Base-by-base conservation (phyloP, 495 filamentous ascomycete genomes). In the Aspergillus nidulans region DNA sequence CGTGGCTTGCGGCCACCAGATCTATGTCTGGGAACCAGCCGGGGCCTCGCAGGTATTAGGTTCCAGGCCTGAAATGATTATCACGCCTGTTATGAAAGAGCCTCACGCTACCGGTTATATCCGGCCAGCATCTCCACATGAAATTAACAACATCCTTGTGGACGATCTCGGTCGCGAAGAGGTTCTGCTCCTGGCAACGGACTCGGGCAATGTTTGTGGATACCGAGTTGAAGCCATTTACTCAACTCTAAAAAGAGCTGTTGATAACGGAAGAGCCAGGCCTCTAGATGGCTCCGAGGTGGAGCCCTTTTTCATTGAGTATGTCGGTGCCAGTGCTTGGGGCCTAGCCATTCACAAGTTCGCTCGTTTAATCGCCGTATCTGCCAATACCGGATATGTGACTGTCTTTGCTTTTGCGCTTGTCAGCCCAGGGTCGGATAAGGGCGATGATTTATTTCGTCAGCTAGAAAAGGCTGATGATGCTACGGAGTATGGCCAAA, bases 171-270 rank as follows among this genome's bases (percentile, higher is more conserved):
- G 94, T 2, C 69, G 81, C 25, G 81, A 91, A 42, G 94, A 98
- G 68, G 82, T 95, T 12, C 55, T 97, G 18, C 67, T 92, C 2
- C 74, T 87, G 40, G 83, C 77, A 10, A 91, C 85, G 52, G 94
- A 97, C 61, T 91, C 96, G 58, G 94, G 94, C 5, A 92, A 98
- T 68, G 85, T 95, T 9, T 79, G 87, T 32, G 91, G 83, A 4
- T 96, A 92, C 67, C 84, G 88, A 57, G 87, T 86, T 1, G 77
- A 78, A 28, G 71, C 73, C 4, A 81, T 88, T 4, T 70, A 67
- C 25, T 75, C 71, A 4, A 73, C 72, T 15, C 55, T 85, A 19
- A 67, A 71, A 26, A 64, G 64, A 49, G 66, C 68, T 18, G 53
- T 49, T 9, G 57, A 57, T 32, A 44, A 53, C 28, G 63, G 62